These are phyloP conservation scores for Skeletonema tropicum DNA, from an alignment of 108 stramenopile species.

Conservation along the genomic window DNA sequence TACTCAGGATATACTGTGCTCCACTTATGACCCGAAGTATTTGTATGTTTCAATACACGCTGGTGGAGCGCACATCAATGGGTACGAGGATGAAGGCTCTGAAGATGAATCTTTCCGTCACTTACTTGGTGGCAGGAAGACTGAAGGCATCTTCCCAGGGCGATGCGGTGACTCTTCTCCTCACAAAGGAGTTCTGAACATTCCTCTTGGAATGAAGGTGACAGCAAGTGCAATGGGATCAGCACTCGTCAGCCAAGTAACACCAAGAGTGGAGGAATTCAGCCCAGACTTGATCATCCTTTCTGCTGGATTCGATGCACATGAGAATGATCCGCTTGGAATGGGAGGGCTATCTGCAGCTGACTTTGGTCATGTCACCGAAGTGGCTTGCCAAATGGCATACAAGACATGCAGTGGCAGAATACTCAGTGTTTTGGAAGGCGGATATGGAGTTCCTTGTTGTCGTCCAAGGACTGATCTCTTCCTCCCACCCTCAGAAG, in stretches of 20 bases:
- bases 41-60: slow-evolving; percentile 91
- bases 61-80: slow-evolving; percentile 80
- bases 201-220: slow-evolving; percentile 80
- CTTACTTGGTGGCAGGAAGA: slow-evolving; percentile 46
- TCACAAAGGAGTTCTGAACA: slow-evolving; percentile 86
- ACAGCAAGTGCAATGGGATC: slow-evolving; percentile 75
- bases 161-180: slow-evolving; percentile 86
- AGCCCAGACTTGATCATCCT: slow-evolving; percentile 93
- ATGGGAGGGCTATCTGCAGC: slow-evolving; percentile 79
- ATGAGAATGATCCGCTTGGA: slow-evolving; percentile 90
- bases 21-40: slow-evolving; percentile 89
- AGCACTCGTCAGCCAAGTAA: slow-evolving; percentile 73
- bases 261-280: slow-evolving; percentile 89
- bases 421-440: slow-evolving; percentile 93
- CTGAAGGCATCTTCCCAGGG: slow-evolving; percentile 87
- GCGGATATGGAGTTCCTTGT: slow-evolving; percentile 96
- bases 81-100: slow-evolving; percentile 61
- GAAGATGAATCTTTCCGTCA: slow-evolving; percentile 61
- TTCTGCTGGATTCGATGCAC: slow-evolving; percentile 96
- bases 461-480: slow-evolving; percentile 61
- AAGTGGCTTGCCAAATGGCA: slow-evolving; percentile 87
- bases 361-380: slow-evolving; percentile 86
- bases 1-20: slow-evolving; percentile 89
- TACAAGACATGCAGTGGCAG: slow-evolving; percentile 90
- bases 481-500: slow-evolving; percentile 48